Conservation (phyloP, 2,329 filamentous ascomycete species). For the Phialemonium atrogriseum region DNA sequence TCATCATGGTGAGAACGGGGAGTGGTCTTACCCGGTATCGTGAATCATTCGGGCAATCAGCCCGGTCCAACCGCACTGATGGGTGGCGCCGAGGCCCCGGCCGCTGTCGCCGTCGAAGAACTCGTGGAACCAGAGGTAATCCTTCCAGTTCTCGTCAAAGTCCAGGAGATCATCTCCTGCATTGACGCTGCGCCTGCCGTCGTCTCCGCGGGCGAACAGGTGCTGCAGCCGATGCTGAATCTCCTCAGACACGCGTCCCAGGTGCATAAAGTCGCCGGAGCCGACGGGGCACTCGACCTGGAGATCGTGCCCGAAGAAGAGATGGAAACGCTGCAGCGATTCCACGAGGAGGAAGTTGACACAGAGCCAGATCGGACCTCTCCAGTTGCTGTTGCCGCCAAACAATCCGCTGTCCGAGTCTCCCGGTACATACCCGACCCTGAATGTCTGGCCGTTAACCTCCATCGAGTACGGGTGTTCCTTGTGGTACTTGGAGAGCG, state of each 20-base stretch:
- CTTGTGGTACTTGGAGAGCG: slow-evolving; percentile 85
- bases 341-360: slow-evolving; percentile 94
- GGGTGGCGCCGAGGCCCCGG: slow-evolving; percentile 80
- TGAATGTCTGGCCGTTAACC: slow-evolving; percentile 84
- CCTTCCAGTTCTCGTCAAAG: slow-evolving; percentile 88
- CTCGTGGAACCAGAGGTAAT: slow-evolving; percentile 92
- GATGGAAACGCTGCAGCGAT: slow-evolving; percentile 87
- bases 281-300: slow-evolving; percentile 91
- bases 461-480: slow-evolving; percentile 91
- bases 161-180: slow-evolving; percentile 77
- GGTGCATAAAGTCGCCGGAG: slow-evolving; percentile 89
- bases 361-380: slow-evolving; percentile 90
- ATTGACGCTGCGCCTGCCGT: slow-evolving; percentile 84
- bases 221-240: slow-evolving; percentile 92
- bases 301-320: slow-evolving; percentile 86
- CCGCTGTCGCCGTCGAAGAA: slow-evolving; percentile 94
- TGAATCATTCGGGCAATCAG: slow-evolving; percentile 95
- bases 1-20: not conserved
- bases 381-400: slow-evolving; percentile 96
- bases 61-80: slow-evolving; percentile 96
- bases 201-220: slow-evolving; percentile 74
- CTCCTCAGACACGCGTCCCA: slow-evolving; percentile 90
- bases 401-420: slow-evolving; percentile 94
- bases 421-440: slow-evolving; percentile 84
- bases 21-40: slow-evolving; percentile 72